Percentiles rank a stretch among this genome's conserved stretches.
These are phyloP conservation scores for Penicillium angulare DNA, from an alignment of 495 filamentous ascomycete species.

Conservation along the genomic window DNA sequence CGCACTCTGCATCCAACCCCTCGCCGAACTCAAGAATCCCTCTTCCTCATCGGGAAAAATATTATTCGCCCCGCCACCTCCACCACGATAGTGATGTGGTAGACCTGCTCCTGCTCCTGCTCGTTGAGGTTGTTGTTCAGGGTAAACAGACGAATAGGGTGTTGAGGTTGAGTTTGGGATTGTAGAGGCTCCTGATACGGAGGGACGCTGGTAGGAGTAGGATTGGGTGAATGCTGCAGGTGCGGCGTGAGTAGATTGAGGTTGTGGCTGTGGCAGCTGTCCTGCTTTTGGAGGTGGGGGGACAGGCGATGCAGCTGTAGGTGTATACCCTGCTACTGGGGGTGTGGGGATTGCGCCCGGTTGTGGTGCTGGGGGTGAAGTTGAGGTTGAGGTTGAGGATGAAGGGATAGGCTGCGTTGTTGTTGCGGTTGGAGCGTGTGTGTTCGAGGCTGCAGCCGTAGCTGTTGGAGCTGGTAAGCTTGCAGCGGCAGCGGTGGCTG, in stretches of 20 bases:
- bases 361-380: conserved; percentile 56
- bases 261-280: conserved; percentile 31
- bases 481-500: conserved; percentile 40
- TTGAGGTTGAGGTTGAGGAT: conserved; percentile 10
- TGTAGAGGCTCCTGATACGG: conserved; percentile 9
- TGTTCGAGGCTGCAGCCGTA: conserved; percentile 17
- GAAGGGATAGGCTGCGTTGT: conserved; percentile 20
- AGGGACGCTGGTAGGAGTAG: conserved; percentile 14
- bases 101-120: conserved; percentile 19
- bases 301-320: conserved; percentile 19
- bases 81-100: conserved; percentile 22
- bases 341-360: conserved; percentile 53
- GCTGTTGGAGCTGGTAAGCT: conserved; percentile 24
- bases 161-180: conserved; percentile 40
- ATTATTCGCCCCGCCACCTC: conserved; percentile 17
- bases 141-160: conserved; percentile 55
- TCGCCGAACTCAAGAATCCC: conserved; percentile 54
- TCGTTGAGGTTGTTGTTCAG: too few species aligned
- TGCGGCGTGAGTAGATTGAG: conserved; percentile 28
- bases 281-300: conserved; percentile 57
- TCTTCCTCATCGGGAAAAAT: conserved; percentile 37
- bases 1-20: conserved; percentile 59
- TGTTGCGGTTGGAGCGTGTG: conserved; percentile 15
- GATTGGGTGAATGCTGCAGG: conserved; percentile 24
- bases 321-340: conserved; percentile 18